Percentiles rank a stretch among this genome's conserved stretches.
These are phyloP conservation scores for Termitomyces sp. DNA, from an alignment of 768 basidiomycete species.

Conservation along the genomic window DNA sequence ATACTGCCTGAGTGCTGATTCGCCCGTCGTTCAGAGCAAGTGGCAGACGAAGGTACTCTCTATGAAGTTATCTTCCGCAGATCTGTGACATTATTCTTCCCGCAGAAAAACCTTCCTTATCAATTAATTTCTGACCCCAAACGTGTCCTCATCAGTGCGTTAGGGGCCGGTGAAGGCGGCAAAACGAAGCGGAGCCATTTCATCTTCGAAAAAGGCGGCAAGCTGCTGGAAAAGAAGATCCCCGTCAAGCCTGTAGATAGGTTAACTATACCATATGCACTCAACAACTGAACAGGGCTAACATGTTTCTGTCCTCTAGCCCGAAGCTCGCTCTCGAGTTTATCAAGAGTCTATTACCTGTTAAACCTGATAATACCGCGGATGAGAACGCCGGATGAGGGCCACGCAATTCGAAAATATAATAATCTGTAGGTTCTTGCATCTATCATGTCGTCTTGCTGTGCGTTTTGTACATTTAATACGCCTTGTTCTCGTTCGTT, in stretches of 20 bases:
- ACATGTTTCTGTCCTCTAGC: conserved; percentile 30
- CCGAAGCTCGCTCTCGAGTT: conserved; percentile 62
- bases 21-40: conserved; percentile 68
- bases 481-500: conserved; percentile 1
- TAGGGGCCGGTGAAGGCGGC: conserved; percentile 78
- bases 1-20: conserved; percentile 83
- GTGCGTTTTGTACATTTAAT: conserved; percentile 11
- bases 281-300: background rate
- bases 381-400: background rate
- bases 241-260: conserved; percentile 89
- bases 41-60: conserved; percentile 78
- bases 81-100: background rate
- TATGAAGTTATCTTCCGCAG: background rate
- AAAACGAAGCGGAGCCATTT: conserved; percentile 93
- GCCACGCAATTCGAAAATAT: background rate
- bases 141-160: conserved; percentile 68
- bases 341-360: conserved; percentile 45
- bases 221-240: conserved; percentile 78
- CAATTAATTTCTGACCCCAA: conserved; percentile 89
- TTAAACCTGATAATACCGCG: conserved; percentile 1
- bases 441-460: conserved; percentile 3
- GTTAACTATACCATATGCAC: conserved; percentile 31
- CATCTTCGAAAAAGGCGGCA: conserved; percentile 89
- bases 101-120: conserved; percentile 81
- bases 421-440: background rate